A percentile compares a stretch with the other conserved stretches of the same genome.
Evolutionary conservation across 1,284 basidiomycete genomes (phyloP).

Genomic region (Omphalotus olearius): DNA sequence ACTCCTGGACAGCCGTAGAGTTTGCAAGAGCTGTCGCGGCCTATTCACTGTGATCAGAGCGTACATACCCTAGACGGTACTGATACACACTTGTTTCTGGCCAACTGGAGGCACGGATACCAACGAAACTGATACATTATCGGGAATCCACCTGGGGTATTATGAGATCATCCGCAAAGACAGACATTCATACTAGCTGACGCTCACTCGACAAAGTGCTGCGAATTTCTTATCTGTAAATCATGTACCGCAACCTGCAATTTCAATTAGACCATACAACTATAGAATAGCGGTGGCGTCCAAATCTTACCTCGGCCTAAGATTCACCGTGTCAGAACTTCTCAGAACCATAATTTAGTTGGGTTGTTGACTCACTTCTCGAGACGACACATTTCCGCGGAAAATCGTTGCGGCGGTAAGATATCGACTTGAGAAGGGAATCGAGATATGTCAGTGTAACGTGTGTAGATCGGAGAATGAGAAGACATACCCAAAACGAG

Average conservation of each 20-base stretch:
- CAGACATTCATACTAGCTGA: not conserved
- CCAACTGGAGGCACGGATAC: slow-evolving; percentile 84
- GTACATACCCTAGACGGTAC: not conserved
- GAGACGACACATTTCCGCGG: slow-evolving; percentile 77
- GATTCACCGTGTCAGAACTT: slow-evolving; percentile 22
- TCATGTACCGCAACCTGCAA: slow-evolving; percentile 42
- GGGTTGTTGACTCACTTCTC: slow-evolving; percentile 62
- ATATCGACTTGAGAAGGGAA: slow-evolving; percentile 53
- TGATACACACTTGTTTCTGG: slow-evolving; percentile 52
- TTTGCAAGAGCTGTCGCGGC: slow-evolving; percentile 80
- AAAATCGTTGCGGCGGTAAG: slow-evolving; percentile 86
- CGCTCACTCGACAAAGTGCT: slow-evolving; percentile 74
- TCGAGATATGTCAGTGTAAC: slow-evolving; percentile 3
- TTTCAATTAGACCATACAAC: not conserved
- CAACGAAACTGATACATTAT: slow-evolving; percentile 77
- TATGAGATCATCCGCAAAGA: slow-evolving; percentile 4
- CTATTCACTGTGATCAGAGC: slow-evolving; percentile 26
- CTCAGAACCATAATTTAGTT: slow-evolving; percentile 24
- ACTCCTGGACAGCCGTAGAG: slow-evolving; percentile 84
- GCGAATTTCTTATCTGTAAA: slow-evolving; percentile 69
- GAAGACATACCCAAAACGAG: slow-evolving; percentile 61
- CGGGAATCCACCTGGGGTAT: slow-evolving; percentile 71
- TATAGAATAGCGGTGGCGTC: slow-evolving; percentile 14
- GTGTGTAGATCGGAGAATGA: slow-evolving; percentile 2
- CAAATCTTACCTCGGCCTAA: slow-evolving; percentile 51